Base-by-base conservation (phyloP, 164 flowering plant genomes). In the Akebia trifoliata region DNA sequence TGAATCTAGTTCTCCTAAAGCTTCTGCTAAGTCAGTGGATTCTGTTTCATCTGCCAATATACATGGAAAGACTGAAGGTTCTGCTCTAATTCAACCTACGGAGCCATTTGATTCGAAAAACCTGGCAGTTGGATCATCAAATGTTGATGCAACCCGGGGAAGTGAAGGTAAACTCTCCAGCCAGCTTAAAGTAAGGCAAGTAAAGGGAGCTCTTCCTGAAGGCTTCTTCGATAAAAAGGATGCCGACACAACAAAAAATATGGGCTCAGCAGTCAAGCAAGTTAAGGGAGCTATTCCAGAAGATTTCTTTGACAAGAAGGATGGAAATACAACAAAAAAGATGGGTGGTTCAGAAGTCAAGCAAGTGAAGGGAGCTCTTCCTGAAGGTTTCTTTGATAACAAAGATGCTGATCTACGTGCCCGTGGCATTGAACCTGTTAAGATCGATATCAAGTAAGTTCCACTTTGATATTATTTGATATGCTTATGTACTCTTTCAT, bases 381-480 rank as follows among this genome's bases (percentile, higher is more conserved):
- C 95, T 47, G 83, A 74, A 67, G 97, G 97, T 25, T 90, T 90
- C 70, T 90, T 85, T 74, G 97, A 90, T 63, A 74, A 84, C 74
- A 85, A 85, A 67, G 95, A 90, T 58, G 91, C 91, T 62, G 97
- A 90, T 75, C 70, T 87, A 51, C 91, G 81, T 64, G 97, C 97
- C 21, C 93, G 89, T 31, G 95, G 97, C 31, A 80, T 90, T 63
- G 76, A 83, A 55, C 89, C 71, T 57, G 85, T 85, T 45, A 90
- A 90, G 72, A 73, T 68, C 52, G 90, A 90, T 76, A 73, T 81
- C 54, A 85, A 87, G 97, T 90, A 68, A 72, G 90, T 69, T 69
- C 36, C n/a, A n/a, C n/a, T n/a, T n/a, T n/a, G n/a, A n/a, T n/a
- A n/a, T n/a, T n/a, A n/a, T n/a, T n/a, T n/a, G n/a, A n/a, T n/a